These are phyloP conservation scores for Heterobasidion annosum DNA, from an alignment of 1,284 basidiomycete genomes.

Conservation along the genomic window DNA sequence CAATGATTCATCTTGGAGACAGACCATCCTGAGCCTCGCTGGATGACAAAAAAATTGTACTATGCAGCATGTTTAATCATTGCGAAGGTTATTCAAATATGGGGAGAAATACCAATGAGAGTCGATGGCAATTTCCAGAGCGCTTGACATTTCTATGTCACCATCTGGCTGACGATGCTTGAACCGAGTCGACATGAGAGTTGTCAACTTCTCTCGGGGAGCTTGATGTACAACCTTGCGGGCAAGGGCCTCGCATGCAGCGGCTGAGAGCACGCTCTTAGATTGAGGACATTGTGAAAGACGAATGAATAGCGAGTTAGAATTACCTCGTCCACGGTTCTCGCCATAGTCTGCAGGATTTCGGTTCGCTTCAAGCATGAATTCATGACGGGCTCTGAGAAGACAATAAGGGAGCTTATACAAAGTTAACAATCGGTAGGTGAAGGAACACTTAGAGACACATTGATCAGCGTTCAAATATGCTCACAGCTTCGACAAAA, in stretches of 20 bases:
- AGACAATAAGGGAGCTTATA: slow-evolving; percentile 72
- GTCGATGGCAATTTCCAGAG: slow-evolving; percentile 79
- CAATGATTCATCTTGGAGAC: slow-evolving; percentile 7
- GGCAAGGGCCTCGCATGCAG: slow-evolving; percentile 84
- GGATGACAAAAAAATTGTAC: slow-evolving; percentile 81
- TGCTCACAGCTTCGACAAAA: slow-evolving; percentile 70
- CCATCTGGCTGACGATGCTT: slow-evolving; percentile 69
- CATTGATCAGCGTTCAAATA: too few relatives aligned
- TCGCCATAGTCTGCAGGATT: slow-evolving; percentile 82
- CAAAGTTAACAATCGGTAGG: not conserved
- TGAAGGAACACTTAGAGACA: too few relatives aligned
- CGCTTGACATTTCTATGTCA: slow-evolving; percentile 66
- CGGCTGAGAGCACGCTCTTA: slow-evolving; percentile 30
- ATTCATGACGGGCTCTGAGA: slow-evolving; percentile 71
- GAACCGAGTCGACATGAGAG: slow-evolving; percentile 75
- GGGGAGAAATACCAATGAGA: slow-evolving; percentile 52
- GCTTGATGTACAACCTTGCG: slow-evolving; percentile 69
- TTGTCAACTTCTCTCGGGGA: slow-evolving; percentile 52
- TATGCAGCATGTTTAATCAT: slow-evolving; percentile 18
- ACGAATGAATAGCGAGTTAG: slow-evolving; percentile 1
- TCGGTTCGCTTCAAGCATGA: slow-evolving; percentile 66
- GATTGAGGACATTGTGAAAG: not conserved
- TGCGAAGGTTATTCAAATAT: not conserved
- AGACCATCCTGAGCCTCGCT: slow-evolving; percentile 77
- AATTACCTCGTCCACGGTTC: slow-evolving; percentile 67